Percentiles rank a stretch among this genome's conserved stretches.
These are phyloP conservation scores for Backusella circina DNA, from an alignment of 192 early-diverging fungal genomes.

Conservation along the genomic window DNA sequence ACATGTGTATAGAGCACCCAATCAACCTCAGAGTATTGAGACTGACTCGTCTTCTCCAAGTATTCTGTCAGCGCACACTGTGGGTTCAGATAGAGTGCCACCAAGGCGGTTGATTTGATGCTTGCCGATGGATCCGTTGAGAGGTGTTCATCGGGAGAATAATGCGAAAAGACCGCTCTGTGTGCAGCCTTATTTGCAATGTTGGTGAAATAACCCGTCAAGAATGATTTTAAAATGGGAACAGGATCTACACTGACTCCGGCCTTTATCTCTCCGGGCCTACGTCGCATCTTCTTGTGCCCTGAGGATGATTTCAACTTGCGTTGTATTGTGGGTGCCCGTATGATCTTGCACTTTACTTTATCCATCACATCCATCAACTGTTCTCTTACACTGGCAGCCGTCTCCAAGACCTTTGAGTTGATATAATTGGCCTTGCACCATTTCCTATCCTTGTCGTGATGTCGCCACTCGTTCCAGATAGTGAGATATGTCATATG, in stretches of 20 bases:
- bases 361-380: constrained; percentile 86
- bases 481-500: constrained; percentile 87
- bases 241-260: constrained; percentile 53
- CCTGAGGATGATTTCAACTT: constrained; percentile 11
- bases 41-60: constrained; percentile 37
- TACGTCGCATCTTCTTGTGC: constrained; percentile 3
- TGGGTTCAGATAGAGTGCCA: constrained; percentile 91
- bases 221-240: constrained; percentile 83
- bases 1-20: constrained; percentile 95
- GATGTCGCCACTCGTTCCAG: constrained; percentile 74
- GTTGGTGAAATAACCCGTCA: constrained; percentile 90
- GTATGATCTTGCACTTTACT: constrained; percentile 44
- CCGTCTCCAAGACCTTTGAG: constrained; percentile 73
- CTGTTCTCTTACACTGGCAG: constrained; percentile 84
- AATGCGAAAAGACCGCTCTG: constrained; percentile 54
- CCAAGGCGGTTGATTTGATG: constrained; percentile 78
- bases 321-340: constrained; percentile 6
- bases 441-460: constrained; percentile 67
- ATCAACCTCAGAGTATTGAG: constrained; percentile 57
- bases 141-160: constrained; percentile 37
- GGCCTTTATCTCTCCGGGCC: constrained; percentile 39
- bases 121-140: not conserved
- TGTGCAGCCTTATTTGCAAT: constrained; percentile 87
- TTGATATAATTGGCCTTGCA: constrained; percentile 91
- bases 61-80: constrained; percentile 85